phyloP scores from a whole-genome alignment of 202 grass and related monocot species.

The Carex arenaria region DNA sequence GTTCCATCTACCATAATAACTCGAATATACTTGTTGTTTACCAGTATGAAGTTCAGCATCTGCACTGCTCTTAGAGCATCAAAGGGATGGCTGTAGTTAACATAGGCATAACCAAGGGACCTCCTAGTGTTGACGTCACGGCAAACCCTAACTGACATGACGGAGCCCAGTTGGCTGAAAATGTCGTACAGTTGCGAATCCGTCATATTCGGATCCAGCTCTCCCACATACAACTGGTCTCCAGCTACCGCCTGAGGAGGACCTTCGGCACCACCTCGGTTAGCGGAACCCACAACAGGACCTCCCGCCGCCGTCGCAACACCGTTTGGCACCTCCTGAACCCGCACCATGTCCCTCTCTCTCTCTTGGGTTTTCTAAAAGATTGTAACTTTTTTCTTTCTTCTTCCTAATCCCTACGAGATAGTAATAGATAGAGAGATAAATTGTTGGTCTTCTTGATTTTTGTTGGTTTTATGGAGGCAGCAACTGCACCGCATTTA shows the following conservation, averaged over 20 bases:
- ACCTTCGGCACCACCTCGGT: not conserved
- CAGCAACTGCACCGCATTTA: too few relatives aligned
- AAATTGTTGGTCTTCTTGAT: too few relatives aligned
- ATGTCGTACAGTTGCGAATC: constrained; percentile 84
- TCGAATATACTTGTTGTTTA: too few relatives aligned
- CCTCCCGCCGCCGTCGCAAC: constrained; percentile 17
- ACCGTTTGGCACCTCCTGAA: constrained; percentile 19
- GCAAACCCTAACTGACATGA: constrained; percentile 85
- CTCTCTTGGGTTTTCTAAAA: not conserved
- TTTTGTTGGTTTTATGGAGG: too few relatives aligned
- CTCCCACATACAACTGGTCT: constrained; percentile 67
- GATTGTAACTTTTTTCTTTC: not conserved
- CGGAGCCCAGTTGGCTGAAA: constrained; percentile 72
- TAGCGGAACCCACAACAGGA: not conserved
- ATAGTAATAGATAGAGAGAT: not conserved
- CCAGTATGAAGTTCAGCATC: too few relatives aligned
- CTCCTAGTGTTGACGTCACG: constrained; percentile 69
- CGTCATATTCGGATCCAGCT: constrained; percentile 67
- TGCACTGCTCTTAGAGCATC: not conserved
- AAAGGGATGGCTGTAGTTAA: constrained; percentile 72
- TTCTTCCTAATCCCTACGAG: not conserved
- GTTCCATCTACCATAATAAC: too few relatives aligned
- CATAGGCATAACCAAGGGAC: constrained; percentile 84
- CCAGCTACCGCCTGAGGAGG: constrained; percentile 14
- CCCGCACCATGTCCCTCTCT: constrained; percentile 41